Evolutionary conservation across 2,329 filamentous ascomycete genomes (phyloP).

Genomic region (Macrophomina pseudophaseolina): DNA sequence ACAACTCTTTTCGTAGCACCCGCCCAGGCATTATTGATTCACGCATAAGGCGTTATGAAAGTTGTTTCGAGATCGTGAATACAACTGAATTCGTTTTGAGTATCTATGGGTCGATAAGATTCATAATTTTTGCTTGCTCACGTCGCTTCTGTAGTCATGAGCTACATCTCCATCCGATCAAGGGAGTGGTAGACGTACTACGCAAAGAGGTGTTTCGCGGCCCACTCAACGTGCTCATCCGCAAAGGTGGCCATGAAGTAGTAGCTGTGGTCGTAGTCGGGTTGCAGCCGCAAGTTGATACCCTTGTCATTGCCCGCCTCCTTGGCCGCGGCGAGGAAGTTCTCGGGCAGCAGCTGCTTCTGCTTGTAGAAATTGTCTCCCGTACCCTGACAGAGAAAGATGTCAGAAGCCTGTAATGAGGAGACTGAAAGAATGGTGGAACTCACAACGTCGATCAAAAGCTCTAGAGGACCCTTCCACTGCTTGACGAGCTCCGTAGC

Average conservation of each 20-base stretch:
- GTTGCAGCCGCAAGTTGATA: conserved; percentile 80
- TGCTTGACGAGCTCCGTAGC: conserved; percentile 84
- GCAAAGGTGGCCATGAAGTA: conserved; percentile 93
- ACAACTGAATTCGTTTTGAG: conserved; percentile 11
- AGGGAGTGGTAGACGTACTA: conserved; percentile 47
- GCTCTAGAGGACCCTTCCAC: conserved; percentile 74
- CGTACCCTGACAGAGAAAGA: conserved; percentile 69
- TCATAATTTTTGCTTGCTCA: conserved; percentile 21
- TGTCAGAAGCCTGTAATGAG: background rate
- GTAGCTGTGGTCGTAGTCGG: conserved; percentile 96
- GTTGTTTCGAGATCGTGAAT: background rate
- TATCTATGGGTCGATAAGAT: background rate
- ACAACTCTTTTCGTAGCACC: no score
- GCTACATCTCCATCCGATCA: background rate
- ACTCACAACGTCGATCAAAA: conserved; percentile 85
- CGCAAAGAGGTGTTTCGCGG: conserved; percentile 78
- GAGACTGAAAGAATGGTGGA: background rate
- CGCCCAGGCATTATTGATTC: background rate
- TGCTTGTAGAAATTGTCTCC: conserved; percentile 97
- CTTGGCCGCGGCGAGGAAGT: conserved; percentile 80
- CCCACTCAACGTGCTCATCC: conserved; percentile 88
- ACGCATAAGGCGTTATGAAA: background rate
- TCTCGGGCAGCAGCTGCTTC: conserved; percentile 90
- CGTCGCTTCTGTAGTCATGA: conserved; percentile 23
- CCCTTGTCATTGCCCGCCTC: conserved; percentile 72